phyloP scores from a whole-genome alignment of 345 rosid genomes.

The Noccaea caerulescens region DNA sequence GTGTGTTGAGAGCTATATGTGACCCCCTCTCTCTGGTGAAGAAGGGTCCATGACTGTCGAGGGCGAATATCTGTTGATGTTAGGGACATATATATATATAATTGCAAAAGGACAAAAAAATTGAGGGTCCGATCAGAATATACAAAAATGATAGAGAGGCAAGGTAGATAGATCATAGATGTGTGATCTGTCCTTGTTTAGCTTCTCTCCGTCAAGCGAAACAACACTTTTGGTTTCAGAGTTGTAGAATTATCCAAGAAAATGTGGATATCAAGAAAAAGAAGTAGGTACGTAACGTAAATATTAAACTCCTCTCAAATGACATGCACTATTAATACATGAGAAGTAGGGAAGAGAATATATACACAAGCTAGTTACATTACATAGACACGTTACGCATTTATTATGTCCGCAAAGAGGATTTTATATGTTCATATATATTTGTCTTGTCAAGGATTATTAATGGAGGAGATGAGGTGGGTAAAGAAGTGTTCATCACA shows the following conservation, averaged over 20 bases:
- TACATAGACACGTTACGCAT: not conserved
- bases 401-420: not conserved
- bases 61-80: constrained; percentile 15
- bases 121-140: constrained; percentile 16
- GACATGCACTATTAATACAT: constrained; percentile 33
- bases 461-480: constrained; percentile 39
- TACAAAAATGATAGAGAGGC: constrained; percentile 19
- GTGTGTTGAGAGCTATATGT: constrained; percentile 29
- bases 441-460: constrained; percentile 6
- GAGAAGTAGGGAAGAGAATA: constrained; percentile 18
- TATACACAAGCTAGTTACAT: constrained; percentile 24
- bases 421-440: not conserved
- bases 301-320: constrained; percentile 29
- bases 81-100: constrained; percentile 15
- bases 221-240: constrained; percentile 1
- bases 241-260: not conserved
- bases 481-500: constrained; percentile 39
- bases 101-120: constrained; percentile 29
- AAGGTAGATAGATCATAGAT: not conserved
- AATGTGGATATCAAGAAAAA: not conserved
- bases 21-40: constrained; percentile 24
- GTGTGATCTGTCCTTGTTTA: constrained; percentile 18
- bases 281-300: constrained; percentile 23
- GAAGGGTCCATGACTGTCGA: constrained; percentile 38
- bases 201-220: not conserved